Base-by-base conservation (phyloP, 192 early-diverging fungal genomes). In the Backusella liffmaniae region DNA sequence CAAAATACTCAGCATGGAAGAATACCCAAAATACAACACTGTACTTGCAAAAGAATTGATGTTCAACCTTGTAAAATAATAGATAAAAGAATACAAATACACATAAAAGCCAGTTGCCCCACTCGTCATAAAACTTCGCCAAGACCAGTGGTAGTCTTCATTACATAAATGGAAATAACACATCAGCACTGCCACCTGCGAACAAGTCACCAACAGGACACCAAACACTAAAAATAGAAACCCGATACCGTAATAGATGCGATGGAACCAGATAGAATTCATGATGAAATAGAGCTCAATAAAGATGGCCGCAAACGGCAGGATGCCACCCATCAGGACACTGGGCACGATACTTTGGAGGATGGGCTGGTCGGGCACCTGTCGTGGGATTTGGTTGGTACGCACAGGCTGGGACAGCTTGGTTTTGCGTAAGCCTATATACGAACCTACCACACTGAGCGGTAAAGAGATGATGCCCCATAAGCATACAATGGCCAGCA, bases 271-370 rank as follows among this genome's bases (percentile, higher is more conserved):
- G 66, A 98, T 96, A 59, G 91, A 93, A 82, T 94, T 93, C 87
- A 98, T 94, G 72, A 99, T 94, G 82, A 96, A 99, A 84, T 97
- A 97, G 59, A 98, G 87, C 88, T 99, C 97, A 72, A 98, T 95
- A 74, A 98, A 99, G 67, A 98, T 94, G 26, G 95, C 91, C 2
- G 90, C 94, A 79, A 99, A 99, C 13, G 96, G 95, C 37, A 99
- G 85, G 32, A 99, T 79, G 39, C 96, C 97, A 7, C 92, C 92
- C 81, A 94, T 89, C 62, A 92, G 73, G 73, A 95, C 88, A 34
- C 94, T 88, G 3, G 91, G 86, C 39, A 90, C 49, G 21, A 92
- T 87, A 1, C 92, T 91, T 4, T 95, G 88, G 66, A 92, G 90
- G 84, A 92, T 93, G 15, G 90, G 86, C 73, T 94, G 91, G 49